These are phyloP conservation scores for Amanita exitialis DNA, from an alignment of 768 basidiomycete genomes.

Conservation along the genomic window DNA sequence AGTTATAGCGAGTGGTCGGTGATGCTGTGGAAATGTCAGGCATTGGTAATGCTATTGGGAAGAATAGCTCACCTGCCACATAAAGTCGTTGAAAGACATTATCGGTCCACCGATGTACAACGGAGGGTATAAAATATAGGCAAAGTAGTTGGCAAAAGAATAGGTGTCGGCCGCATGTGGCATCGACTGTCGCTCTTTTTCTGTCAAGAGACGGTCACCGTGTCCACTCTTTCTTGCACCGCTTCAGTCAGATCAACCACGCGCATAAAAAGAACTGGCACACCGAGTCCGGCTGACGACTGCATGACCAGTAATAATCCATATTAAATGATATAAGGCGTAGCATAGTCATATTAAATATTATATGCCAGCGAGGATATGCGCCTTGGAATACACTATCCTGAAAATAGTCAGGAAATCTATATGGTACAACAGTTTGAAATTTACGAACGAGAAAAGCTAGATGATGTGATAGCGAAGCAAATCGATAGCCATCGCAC, in stretches of 20 bases:
- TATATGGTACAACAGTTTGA: neutral
- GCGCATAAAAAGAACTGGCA: neutral
- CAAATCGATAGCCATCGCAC: slow-evolving; percentile 65
- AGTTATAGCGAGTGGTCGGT: slow-evolving; percentile 41
- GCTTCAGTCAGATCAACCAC: slow-evolving; percentile 3
- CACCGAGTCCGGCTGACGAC: slow-evolving; percentile 12
- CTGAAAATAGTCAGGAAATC: slow-evolving; percentile 2
- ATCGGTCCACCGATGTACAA: slow-evolving; percentile 96
- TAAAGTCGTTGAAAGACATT: slow-evolving; percentile 91
- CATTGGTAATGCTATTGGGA: neutral
- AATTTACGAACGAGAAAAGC: slow-evolving; percentile 47
- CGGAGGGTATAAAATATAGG: slow-evolving; percentile 87
- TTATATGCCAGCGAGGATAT: slow-evolving; percentile 88
- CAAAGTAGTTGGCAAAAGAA: slow-evolving; percentile 61
- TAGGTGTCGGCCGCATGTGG: slow-evolving; percentile 53
- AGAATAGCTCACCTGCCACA: slow-evolving; percentile 66
- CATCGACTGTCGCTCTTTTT: slow-evolving; percentile 51
- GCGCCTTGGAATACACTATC: slow-evolving; percentile 65
- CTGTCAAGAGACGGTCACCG: slow-evolving; percentile 21
- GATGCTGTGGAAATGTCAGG: slow-evolving; percentile 33
- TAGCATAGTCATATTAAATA: slow-evolving; percentile 94
- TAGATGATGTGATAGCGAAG: slow-evolving; percentile 41
- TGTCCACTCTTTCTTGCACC: slow-evolving; percentile 13
- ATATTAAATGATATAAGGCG: slow-evolving; percentile 87
- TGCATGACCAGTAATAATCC: slow-evolving; percentile 85